Evolutionary conservation across 306 rosid genomes (phyloP).

Genomic region (Cucurbita maxima): DNA sequence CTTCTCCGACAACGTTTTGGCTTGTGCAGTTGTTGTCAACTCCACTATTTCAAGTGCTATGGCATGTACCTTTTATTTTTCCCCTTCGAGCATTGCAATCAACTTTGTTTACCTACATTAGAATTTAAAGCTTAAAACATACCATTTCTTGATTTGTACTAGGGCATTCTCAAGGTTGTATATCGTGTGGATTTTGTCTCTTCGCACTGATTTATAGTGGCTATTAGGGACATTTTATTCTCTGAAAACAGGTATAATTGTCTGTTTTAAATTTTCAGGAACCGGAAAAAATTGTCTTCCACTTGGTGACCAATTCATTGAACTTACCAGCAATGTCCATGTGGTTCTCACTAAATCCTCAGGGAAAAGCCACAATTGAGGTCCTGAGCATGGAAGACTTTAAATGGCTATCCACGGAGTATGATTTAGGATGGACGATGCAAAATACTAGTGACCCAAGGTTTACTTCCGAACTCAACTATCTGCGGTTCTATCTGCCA

Average conservation of each 20-base stretch:
- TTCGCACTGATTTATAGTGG: background rate
- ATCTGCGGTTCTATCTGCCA: conserved; percentile 84
- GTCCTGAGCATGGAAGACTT: conserved; percentile 58
- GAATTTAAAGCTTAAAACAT: background rate
- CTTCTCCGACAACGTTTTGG: conserved; percentile 93
- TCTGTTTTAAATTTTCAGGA: conserved; percentile 29
- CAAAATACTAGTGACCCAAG: conserved; percentile 49
- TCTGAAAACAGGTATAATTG: background rate
- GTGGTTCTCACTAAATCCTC: conserved; percentile 91
- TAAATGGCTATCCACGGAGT: conserved; percentile 43
- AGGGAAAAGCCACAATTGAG: conserved; percentile 62
- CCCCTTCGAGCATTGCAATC: background rate
- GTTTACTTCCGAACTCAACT: conserved; percentile 72
- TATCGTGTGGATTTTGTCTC: background rate
- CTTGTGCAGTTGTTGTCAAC: conserved; percentile 81
- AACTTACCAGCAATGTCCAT: conserved; percentile 78
- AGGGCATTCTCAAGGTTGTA: background rate
- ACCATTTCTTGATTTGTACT: background rate
- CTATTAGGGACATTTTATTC: background rate
- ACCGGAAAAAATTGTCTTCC: conserved; percentile 69
- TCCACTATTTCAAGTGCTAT: conserved; percentile 61
- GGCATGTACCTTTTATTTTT: conserved; percentile 29
- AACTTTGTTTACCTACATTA: background rate
- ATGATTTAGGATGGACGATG: conserved; percentile 23
- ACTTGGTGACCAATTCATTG: conserved; percentile 75